Base-by-base conservation (phyloP, 768 basidiomycete genomes). In the Galerina marginata region DNA sequence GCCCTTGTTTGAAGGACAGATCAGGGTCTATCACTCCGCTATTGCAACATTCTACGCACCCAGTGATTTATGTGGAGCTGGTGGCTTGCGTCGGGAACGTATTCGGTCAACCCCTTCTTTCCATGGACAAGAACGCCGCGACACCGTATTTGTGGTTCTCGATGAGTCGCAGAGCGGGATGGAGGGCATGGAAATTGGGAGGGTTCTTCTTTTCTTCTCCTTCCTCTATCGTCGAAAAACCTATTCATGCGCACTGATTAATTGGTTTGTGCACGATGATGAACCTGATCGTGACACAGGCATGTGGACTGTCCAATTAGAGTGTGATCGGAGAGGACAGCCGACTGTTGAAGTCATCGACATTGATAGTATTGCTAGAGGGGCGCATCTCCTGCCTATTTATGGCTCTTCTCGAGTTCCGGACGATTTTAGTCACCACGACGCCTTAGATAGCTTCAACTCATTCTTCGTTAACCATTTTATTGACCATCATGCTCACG, bases 231-330 rank as follows among this genome's bases (percentile, higher is more conserved):
- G 53, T 1, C 36, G 51, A 0, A 52, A 4, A 2, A 25, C 11
- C 0, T 73, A 70, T 50, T 59, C 66, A 7, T 77, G 75, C 52
- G 74, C 76, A 0, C 62, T 77, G 6, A 69, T 77, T 6, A 42
- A 71, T 3, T 77, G 77, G 77, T 73, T 71, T 46, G 43, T 60
- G 6, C 58, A 63, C 7, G 66, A 59, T 9, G 49, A 63, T 3
- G 26, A 48, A 14, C 75, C 75, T 4, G 69, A 74, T 63, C 16
- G 29, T 1, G 61, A 67, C 12, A 76, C 75, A 0, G 70, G 73
- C 37, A 65, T 69, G 65, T 72, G 71, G 71, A 54, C 58, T 3
- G 69, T 70, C 12, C 20, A 63, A 40, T 60, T 60, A 2, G 65
- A 72, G 25, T 56, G 44, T 20, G 16, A 29, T 1, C 10, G n/a